Percentiles rank a stretch among this genome's conserved stretches.
Conservation (phyloP, 2,329 filamentous ascomycete genomes). For the Rosellinia necatrix region DNA sequence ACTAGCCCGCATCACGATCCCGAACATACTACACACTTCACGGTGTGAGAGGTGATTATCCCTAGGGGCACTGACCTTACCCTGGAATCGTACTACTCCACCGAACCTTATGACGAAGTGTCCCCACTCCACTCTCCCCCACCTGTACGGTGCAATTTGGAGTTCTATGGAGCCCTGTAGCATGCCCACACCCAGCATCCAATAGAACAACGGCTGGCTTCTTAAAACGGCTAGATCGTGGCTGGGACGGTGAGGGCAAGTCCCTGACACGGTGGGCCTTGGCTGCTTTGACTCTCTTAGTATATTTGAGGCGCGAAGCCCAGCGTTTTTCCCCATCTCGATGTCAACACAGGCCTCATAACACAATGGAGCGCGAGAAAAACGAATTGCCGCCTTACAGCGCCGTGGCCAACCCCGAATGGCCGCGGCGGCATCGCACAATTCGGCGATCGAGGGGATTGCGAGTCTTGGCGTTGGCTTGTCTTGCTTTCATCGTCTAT, state of each 20-base stretch:
- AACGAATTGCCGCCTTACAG: constrained; percentile 52
- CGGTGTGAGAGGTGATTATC: too few relatives aligned
- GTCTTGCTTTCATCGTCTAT: constrained; percentile 56
- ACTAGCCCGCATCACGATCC: too few relatives aligned
- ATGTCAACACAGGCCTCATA: background rate
- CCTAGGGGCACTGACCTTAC: background rate
- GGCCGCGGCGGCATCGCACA: constrained; percentile 36
- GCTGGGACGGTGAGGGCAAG: background rate
- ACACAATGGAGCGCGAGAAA: constrained; percentile 45
- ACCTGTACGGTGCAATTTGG: constrained; percentile 17
- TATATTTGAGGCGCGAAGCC: too few relatives aligned
- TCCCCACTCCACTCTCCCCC: constrained; percentile 5
- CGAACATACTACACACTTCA: too few relatives aligned
- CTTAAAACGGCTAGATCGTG: constrained; percentile 10
- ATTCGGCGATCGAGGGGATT: constrained; percentile 51
- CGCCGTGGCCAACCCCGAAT: constrained; percentile 38
- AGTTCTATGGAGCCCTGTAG: background rate
- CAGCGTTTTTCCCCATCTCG: too few relatives aligned
- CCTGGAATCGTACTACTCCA: background rate
- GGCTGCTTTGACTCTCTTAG: too few relatives aligned
- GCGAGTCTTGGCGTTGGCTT: constrained; percentile 50
- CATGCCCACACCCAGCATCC: constrained; percentile 3
- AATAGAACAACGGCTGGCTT: background rate
- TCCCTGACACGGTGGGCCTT: background rate
- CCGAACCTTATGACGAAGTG: background rate